Percentiles rank a stretch among this genome's conserved stretches.
phyloP scores from a whole-genome alignment of 2,329 filamentous ascomycete species.

The Lachnellula willkommii region DNA sequence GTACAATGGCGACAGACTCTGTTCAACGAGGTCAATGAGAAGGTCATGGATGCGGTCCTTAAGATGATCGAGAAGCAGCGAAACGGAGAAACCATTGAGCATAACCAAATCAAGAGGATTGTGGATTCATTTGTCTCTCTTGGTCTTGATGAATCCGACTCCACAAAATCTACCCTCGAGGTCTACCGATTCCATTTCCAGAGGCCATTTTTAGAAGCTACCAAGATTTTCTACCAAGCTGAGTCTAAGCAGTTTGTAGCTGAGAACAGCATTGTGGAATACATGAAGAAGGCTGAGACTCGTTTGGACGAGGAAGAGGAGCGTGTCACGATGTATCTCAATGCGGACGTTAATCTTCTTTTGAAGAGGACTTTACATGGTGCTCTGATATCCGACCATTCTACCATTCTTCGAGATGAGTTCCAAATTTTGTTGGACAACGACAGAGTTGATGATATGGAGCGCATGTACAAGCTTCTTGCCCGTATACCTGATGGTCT shows the following conservation, averaged over 20 bases:
- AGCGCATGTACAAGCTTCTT: constrained; percentile 90
- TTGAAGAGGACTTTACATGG: constrained; percentile 85
- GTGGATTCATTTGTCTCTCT: constrained; percentile 95
- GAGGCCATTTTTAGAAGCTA: constrained; percentile 81
- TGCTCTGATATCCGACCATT: constrained; percentile 85
- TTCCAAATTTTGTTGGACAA: constrained; percentile 93
- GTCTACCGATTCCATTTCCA: constrained; percentile 94
- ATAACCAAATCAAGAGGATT: constrained; percentile 92
- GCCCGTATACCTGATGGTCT: constrained; percentile 85
- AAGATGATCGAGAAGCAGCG: constrained; percentile 96
- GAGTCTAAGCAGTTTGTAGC: constrained; percentile 93
- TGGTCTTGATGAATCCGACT: constrained; percentile 87
- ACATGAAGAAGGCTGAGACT: constrained; percentile 98
- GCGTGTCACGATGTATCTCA: constrained; percentile 84
- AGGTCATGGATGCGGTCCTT: constrained; percentile 92
- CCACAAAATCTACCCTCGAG: constrained; percentile 88
- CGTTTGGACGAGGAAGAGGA: constrained; percentile 90
- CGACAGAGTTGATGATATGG: constrained; percentile 91
- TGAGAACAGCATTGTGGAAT: constrained; percentile 96
- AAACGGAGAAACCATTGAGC: constrained; percentile 95
- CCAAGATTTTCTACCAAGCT: constrained; percentile 77
- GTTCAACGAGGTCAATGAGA: constrained; percentile 74
- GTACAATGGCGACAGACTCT: constrained; percentile 93
- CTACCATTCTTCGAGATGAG: constrained; percentile 80
- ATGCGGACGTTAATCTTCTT: constrained; percentile 78